phyloP scores from a whole-genome alignment of 257 asterid genomes.

The Nicotiana noctiflora region DNA sequence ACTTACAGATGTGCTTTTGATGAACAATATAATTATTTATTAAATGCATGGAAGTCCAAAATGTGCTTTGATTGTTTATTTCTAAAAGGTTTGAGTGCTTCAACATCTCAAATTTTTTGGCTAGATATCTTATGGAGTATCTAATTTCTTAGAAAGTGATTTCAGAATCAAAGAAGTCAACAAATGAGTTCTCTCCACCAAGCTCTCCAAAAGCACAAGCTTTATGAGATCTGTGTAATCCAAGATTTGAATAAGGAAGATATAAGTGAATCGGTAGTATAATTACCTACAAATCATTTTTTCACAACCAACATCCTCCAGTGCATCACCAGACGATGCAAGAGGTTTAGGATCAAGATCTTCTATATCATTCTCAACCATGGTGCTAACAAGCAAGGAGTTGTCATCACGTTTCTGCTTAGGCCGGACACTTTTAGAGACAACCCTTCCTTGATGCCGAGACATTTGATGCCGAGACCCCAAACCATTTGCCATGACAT shows the following conservation, averaged over 20 bases:
- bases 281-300: conserved; percentile 53
- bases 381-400: conserved; percentile 12
- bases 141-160: background rate
- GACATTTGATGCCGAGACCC: conserved; percentile 42
- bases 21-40: background rate
- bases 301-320: conserved; percentile 25
- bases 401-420: conserved; percentile 46
- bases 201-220: background rate
- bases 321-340: conserved; percentile 30
- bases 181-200: background rate
- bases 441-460: conserved; percentile 60
- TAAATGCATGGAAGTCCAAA: background rate
- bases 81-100: background rate
- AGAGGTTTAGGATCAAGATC: conserved; percentile 27
- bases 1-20: background rate
- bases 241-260: background rate
- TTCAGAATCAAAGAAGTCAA: background rate
- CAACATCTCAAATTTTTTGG: background rate
- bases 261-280: background rate
- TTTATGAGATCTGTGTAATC: background rate
- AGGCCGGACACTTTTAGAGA: conserved; percentile 32
- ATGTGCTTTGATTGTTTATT: background rate
- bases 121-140: background rate
- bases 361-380: conserved; percentile 34
- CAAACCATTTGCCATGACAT: no score